Evolutionary conservation across 805 yeast species (phyloP).

Genomic region (Priceomyces haplophilus): DNA sequence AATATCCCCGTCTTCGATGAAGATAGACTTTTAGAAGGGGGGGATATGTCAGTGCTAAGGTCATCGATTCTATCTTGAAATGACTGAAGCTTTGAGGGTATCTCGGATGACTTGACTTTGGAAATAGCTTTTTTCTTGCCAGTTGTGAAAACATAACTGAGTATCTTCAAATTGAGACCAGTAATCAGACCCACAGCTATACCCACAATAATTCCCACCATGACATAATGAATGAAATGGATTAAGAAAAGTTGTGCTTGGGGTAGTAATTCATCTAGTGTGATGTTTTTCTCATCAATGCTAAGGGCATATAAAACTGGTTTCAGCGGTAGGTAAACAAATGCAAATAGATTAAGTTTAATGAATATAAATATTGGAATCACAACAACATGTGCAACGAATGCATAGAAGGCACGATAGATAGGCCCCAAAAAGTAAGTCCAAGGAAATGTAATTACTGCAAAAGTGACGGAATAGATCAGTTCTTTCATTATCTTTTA

Average conservation of each 20-base stretch:
- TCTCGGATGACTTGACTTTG: neutral
- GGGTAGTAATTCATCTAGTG: neutral
- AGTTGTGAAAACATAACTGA: constrained; percentile 4
- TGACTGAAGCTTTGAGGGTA: neutral
- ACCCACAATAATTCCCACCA: constrained; percentile 10
- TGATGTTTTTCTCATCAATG: constrained; percentile 3
- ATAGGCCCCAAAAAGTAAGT: constrained; percentile 1
- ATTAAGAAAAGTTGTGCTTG: constrained; percentile 5
- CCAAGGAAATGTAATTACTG: constrained; percentile 1
- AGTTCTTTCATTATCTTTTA: neutral
- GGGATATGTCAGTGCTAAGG: neutral
- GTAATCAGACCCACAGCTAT: constrained; percentile 6
- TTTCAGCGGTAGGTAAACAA: constrained; percentile 8
- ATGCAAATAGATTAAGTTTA: constrained; percentile 3
- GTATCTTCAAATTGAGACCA: constrained; percentile 6
- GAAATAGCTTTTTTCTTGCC: neutral
- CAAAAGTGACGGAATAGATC: neutral
- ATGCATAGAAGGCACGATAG: neutral
- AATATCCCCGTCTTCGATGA: neutral
- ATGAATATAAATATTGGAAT: constrained; percentile 5
- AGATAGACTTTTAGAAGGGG: neutral
- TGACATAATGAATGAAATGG: constrained; percentile 6
- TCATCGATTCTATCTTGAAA: neutral
- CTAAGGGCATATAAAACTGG: constrained; percentile 6
- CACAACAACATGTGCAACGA: constrained; percentile 3